Evolutionary conservation across 2,329 filamentous ascomycete species (phyloP).

Genomic region (Dryadomyces quercivorus): DNA sequence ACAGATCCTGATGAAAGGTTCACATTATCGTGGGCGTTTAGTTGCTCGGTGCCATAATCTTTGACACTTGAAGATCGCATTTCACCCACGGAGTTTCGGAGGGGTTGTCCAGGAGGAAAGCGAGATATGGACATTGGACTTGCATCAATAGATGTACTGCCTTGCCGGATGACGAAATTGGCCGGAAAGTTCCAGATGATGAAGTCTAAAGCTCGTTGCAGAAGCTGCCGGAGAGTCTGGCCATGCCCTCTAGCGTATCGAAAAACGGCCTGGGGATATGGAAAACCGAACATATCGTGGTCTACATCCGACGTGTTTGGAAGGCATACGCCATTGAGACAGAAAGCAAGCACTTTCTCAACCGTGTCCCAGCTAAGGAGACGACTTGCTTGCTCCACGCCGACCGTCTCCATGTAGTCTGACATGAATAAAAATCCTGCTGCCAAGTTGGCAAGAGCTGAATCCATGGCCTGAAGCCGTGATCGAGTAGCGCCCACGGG

Average conservation of each 20-base stretch:
- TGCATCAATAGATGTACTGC: slow-evolving; percentile 33
- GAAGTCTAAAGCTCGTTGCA: slow-evolving; percentile 45
- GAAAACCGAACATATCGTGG: slow-evolving; percentile 9
- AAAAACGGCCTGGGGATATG: slow-evolving; percentile 21
- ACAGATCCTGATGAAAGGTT: slow-evolving; percentile 1
- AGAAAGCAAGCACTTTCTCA: slow-evolving; percentile 11
- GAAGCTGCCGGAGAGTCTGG: slow-evolving; percentile 25
- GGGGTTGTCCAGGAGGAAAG: background rate
- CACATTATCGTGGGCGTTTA: background rate
- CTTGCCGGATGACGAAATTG: slow-evolving; percentile 31
- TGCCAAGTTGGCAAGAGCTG: slow-evolving; percentile 8
- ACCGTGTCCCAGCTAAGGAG: slow-evolving; percentile 11
- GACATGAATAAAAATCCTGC: slow-evolving; percentile 12
- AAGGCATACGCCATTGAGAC: slow-evolving; percentile 17
- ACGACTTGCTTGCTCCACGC: slow-evolving; percentile 5
- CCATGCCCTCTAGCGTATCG: slow-evolving; percentile 41
- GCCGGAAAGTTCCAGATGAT: slow-evolving; percentile 46
- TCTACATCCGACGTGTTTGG: slow-evolving; percentile 15
- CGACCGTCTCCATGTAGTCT: slow-evolving; percentile 7
- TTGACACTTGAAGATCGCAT: background rate
- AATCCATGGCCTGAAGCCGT: slow-evolving; percentile 4
- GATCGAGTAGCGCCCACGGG: background rate
- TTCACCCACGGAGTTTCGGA: background rate
- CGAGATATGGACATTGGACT: background rate
- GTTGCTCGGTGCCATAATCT: background rate